Base-by-base conservation (phyloP, 106 monocot genomes). In the Dendrobium huoshanense region DNA sequence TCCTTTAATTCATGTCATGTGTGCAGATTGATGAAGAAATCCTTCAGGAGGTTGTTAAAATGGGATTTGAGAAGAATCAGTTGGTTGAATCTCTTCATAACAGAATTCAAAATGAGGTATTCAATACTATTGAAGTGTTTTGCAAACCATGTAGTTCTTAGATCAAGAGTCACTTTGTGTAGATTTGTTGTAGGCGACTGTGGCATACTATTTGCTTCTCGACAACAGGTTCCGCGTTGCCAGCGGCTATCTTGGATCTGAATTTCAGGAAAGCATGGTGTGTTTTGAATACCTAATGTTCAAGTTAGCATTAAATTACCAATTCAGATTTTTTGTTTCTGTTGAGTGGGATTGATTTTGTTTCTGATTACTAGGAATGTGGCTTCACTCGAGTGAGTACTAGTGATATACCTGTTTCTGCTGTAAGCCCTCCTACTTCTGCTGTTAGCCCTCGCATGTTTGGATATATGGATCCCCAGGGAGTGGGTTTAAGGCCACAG, bases 221-320 rank as follows among this genome's bases (percentile, higher is more conserved):
- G 95, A 96, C 78, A 96, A 89, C 77, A 81, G 93, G 20, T 91
- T 88, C 43, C 89, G 91, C 45, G 65, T 83, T 67, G 87, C 88
- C 20, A 86, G 82, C 83, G 89, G 91, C 65, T 96, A 91, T 83
- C 87, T 95, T 81, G 90, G 88, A 41, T 88, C 87, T 79, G 96
- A 94, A 42, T 92, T 88, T 82, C 84, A 94, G 80, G 96, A 97
- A 84, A 80, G 87, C 67, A 87, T 88, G 92, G 96, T 97, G 64
- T 41, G 85, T 70, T 78, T 77, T 67, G 18, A 48, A 54, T 77
- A 17, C 29, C 18, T 55, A 1, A 19, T 86, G 41, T 31, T 77
- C 4, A 44, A 47, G 74, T 24, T 78, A 47, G 65, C 41, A 41
- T 18, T 7, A 8, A 22, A 67, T 15, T 22, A 55, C 9, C 64